A percentile compares a stretch with the other conserved stretches of the same genome.
Evolutionary conservation across 192 early-diverging fungal species (phyloP).

Genomic region (Chytriomyces confervae): DNA sequence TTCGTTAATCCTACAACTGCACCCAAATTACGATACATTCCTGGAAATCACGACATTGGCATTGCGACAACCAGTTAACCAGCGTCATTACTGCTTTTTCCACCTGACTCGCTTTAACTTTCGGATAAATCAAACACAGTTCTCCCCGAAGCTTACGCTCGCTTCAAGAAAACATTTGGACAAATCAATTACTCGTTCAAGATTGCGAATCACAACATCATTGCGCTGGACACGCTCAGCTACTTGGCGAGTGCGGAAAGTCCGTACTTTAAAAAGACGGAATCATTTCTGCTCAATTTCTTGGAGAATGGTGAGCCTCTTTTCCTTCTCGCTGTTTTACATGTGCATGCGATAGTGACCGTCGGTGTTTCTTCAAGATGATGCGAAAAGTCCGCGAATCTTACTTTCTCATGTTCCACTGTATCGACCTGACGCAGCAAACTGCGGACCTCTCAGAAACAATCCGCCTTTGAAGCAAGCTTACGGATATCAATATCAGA

Average conservation of each 20-base stretch:
- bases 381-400: conserved; percentile 49
- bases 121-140: conserved; percentile 17
- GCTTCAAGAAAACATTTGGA: conserved; percentile 49
- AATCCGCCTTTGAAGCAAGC: conserved; percentile 60
- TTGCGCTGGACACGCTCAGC: conserved; percentile 80
- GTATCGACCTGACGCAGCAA: conserved; percentile 65
- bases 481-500: conserved; percentile 87
- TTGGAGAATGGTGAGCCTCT: conserved; percentile 45
- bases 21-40: conserved; percentile 63
- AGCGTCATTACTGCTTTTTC: neutral
- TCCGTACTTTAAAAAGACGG: conserved; percentile 53
- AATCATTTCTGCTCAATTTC: conserved; percentile 52
- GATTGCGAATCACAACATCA: conserved; percentile 63
- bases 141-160: conserved; percentile 47
- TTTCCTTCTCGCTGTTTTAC: neutral
- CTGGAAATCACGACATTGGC: conserved; percentile 95
- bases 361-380: neutral
- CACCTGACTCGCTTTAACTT: neutral
- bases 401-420: conserved; percentile 89
- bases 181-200: conserved; percentile 39
- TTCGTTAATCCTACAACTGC: conserved; percentile 50
- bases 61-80: conserved; percentile 48
- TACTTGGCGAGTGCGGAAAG: conserved; percentile 55
- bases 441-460: conserved; percentile 76
- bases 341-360: neutral